Evolutionary conservation across 805 yeast species (phyloP), one percentile per base, ranked within the genome.

Genomic region (Barnettozyma botsteinii): DNA sequence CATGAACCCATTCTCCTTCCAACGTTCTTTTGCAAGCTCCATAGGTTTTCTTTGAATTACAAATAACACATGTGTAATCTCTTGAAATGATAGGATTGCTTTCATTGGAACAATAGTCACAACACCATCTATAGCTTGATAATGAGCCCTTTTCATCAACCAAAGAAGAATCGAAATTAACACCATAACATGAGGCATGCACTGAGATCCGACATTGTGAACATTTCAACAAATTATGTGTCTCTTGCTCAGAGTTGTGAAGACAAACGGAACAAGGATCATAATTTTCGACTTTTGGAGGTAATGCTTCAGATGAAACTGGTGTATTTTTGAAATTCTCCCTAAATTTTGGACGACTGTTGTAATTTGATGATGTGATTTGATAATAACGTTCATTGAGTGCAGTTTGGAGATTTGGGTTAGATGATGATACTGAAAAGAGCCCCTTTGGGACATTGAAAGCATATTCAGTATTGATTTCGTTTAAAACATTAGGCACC

Each of bases 71-170:
- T 2, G 70, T 60, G 53, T 83, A 81, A 17, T 71, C 63, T 0
- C 80, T 72, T 3, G 79, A 69, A 27, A 68, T 65, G 3, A 71
- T 47, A 0, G 93, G 91, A 45, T 75, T 73, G 37, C 77, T 56
- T 35, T 79, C 82, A 53, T 86, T 85, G 5, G 78, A 67, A 55
- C 96, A 88, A 1, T 79, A 69, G 50, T 86, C 95, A 62, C 96
- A 88, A 20, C 70, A 62, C 96, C 96, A 87, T 41, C 70, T 72
- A 25, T 55, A 65, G n/a, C 32, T 26, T 24, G 29, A 36, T 5
- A 33, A 40, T 5, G 22, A 17, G 19, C 22, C 30, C 13, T 26
- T 28, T 14, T 17, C 23, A 7, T 54, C 49, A n/a, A 26, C 35
- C 14, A 38, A 36, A 42, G 53, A 19, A 48, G 40, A 11, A 18